Evolutionary conservation across 148 eudicot species (phyloP), one percentile per base, ranked within the genome.

Genomic region (Camellia lanceoleosa): DNA sequence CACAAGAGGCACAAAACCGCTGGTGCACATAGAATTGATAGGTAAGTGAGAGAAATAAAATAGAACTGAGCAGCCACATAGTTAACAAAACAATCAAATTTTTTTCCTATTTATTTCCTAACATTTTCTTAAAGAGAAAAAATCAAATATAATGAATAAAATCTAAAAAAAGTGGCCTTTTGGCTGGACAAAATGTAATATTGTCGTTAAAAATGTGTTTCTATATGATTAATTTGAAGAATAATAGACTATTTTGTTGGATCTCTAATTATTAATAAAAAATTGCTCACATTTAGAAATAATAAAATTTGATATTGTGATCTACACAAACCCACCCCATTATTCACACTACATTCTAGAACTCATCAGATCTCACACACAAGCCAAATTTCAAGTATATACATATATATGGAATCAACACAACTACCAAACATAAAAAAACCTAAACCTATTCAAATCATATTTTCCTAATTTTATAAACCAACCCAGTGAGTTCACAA

Each of bases 11-110:
- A 19, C 55, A 61, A 46, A 58, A 19, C 44, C 46, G 46, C 18
- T 44, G 69, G 38, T n/a, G 68, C 79, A 62, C 71, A 62, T 47
- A 63, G 60, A 58, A 20, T 63, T 47, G 18, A 63, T 16, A 44
- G 55, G 38, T 9, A 76, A 62, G 51, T 0, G n/a, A 5, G 58
- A 20, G 69, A 63, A 52, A 69, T 18, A 69, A 46, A 47, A 47
- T 70, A 70, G 5, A 8, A 19, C 18, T 47, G 41, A 54, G 23
- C 20, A 61, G 54, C 44, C 18, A 13, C 3, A 72, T 55, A 14
- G 61, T 54, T 23, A 43, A 2, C 38, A 30, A 30, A 30, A 30
- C 38, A 30, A 30, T 14, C 13, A 58, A 58, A 10, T 16, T 5
- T 62, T 62, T 62, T 62, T n/a, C 65, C 20, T 62, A n/a, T 62